Base-by-base conservation (phyloP, 2,329 filamentous ascomycete genomes). In the Lanzia echinophila region DNA sequence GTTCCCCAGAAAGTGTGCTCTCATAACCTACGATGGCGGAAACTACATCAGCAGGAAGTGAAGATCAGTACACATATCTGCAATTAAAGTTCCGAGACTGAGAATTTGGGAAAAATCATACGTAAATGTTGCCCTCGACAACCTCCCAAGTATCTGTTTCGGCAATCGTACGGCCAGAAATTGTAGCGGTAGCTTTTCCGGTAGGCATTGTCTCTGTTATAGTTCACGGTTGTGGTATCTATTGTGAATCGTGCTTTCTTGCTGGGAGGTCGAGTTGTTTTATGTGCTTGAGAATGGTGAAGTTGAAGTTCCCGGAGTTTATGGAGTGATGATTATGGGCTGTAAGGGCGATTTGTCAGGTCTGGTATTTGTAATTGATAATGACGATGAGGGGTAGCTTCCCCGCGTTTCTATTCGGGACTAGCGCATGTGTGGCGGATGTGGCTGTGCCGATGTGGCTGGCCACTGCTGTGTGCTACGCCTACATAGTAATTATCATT, bases 61-160 rank as follows among this genome's bases (percentile, higher is more conserved):
- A 8, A 39, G 7, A 39, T 39, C 0, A 39, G 36, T 17, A n/a
- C 19, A 15, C 15, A 38, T n/a, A 15, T n/a, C 34, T n/a, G n/a
- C 1, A 38, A 38, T 19, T 24, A 55, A 28, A 44, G 64, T 58
- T 62, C n/a, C 55, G 38, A 46, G 6, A 11, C 13, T 22, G 7
- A 20, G 8, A 11, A 24, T 1, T 13, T 42, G 19, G 22, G 20
- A 22, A 12, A 8, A 39, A 19, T 20, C 61, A 38, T 60, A 74
- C 73, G 61, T 76, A 76, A 58, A 76, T 67, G 59, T 76, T 77
- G 31, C 73, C 74, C 56, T 77, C 75, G 6, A 77, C 73, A 19
- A 72, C 63, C 56, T 75, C 72, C 61, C 72, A 77, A 8, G 67
- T 67, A 56, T 74, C 70, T 4, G 74, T 72, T 54, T 72, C 69